phyloP scores from a whole-genome alignment of 1,284 basidiomycete genomes.

The Fomitiporia mediterranea region DNA sequence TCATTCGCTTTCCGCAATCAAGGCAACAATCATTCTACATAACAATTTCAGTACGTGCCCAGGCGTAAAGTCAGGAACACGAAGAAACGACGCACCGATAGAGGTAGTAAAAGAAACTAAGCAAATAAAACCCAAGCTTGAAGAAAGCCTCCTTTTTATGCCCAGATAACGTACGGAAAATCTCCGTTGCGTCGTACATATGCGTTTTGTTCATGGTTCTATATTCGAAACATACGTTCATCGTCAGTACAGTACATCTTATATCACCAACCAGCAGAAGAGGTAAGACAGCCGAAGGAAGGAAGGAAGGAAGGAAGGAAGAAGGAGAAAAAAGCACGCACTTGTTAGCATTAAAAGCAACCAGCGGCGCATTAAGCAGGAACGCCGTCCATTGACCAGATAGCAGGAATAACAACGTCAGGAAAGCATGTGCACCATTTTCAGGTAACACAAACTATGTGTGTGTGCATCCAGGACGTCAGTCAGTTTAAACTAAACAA shows the following conservation, averaged over 20 bases:
- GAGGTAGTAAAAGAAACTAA: constrained; percentile 96
- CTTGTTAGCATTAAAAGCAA: constrained; percentile 95
- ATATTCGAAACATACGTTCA: constrained; percentile 11
- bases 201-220: constrained; percentile 94
- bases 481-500: background rate
- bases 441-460: constrained; percentile 94
- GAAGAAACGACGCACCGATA: constrained; percentile 65
- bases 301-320: background rate
- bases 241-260: too few relatives aligned
- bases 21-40: constrained; percentile 34
- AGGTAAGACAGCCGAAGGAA: background rate
- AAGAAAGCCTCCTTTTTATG: constrained; percentile 98
- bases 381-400: constrained; percentile 96
- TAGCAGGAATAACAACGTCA: constrained; percentile 84
- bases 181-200: constrained; percentile 99
- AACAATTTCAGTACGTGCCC: background rate
- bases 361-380: constrained; percentile 85
- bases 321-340: constrained; percentile 40
- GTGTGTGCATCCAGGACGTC: background rate
- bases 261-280: too few relatives aligned
- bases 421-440: constrained; percentile 91
- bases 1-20: constrained; percentile 33
- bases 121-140: constrained; percentile 92
- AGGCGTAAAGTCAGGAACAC: constrained; percentile 3
- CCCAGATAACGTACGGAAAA: constrained; percentile 89